Evolutionary conservation across 768 basidiomycete species (phyloP), one percentile per base, ranked within the genome.

Genomic region (Neoboletus magnificus): DNA sequence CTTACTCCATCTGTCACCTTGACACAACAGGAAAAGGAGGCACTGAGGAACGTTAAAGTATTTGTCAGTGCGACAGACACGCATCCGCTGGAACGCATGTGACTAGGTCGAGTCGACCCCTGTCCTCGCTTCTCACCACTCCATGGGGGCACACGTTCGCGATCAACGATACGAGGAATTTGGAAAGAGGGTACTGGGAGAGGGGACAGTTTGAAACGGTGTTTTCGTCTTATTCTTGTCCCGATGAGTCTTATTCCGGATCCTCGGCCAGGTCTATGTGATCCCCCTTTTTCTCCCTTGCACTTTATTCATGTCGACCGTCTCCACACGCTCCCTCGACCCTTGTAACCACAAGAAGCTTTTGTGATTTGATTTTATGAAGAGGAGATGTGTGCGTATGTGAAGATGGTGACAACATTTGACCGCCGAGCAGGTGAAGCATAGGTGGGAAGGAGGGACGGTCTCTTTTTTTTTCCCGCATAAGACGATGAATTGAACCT

Each of bases 61-160:
- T 66, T 84, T 42, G 80, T 97, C 64, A 94, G 91, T 69, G 65
- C 78, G 59, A 74, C 74, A 50, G 94, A 97, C 70, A 71, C 64
- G 49, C 87, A 95, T 74, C 94, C 94, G 7, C 73, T 96, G 48
- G 72, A 77, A 52, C 78, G 89, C 59, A 82, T 88, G 58, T 89
- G 74, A 68, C 36, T 5, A 6, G 32, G 23, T 35, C 30, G 18
- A 12, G 25, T n/a, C 39, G 41, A 52, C 8, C 7, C 41, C 11
- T 2, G 16, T 55, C 39, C 43, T 30, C 46, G 2, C 32, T 44
- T 55, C 39, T 13, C 40, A 25, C 18, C 18, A 18, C 18, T 22
- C 23, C 30, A 8, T 11, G 43, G 25, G 39, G 57, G 50, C 45
- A 10, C 52, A 37, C 22, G 45, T 48, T 50, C 39, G 41, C 15